Evolutionary conservation across 129 eudicot genomes (phyloP), one percentile per base, ranked within the genome.

Genomic region (Chrysanthemum lavandulifolium): DNA sequence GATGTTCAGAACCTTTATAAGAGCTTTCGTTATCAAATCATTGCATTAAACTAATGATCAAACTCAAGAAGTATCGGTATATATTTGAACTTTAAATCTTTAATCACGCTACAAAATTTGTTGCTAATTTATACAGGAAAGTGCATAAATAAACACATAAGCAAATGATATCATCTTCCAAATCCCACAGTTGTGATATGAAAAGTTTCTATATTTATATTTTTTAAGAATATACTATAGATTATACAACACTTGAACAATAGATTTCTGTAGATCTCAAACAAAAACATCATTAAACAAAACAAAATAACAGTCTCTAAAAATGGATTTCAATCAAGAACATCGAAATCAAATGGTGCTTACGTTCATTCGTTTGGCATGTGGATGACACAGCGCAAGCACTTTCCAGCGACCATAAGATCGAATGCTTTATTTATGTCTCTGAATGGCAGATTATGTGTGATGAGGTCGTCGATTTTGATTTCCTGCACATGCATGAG

Each of bases 311-410:
- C 11, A 27, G 67, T 40, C 47, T 40, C 47, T 40, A 18, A 25
- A 61, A 61, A 13, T 53, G 47, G 67, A 2, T 29, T 16, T 3
- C 1, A 13, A 29, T 14, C 31, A 1, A 33, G 53, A 7, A 16
- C 69, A 14, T 2, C 14, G 4, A 68, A 59, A 10, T 47, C 16
- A 9, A 49, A 15, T 14, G 51, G 69, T 10, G 36, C 70, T 65
- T 54, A 49, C 73, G 27, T 62, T 29, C 67, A 75, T 43, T 82
- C 81, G 13, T 84, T 81, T 19, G 96, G 85, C 97, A 95, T 95
- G 86, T 91, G 97, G 74, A 95, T 88, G 69, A 95, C 97, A 74
- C 96, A 88, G 11, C 99, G 97, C 80, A 91, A 73, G 67, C 99
- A 95, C 61, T 85, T 85, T 8, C 96, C 99, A 27, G 67, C 87